These are phyloP conservation scores for Cyathus striatus DNA, from an alignment of 768 basidiomycete species.

Conservation along the genomic window DNA sequence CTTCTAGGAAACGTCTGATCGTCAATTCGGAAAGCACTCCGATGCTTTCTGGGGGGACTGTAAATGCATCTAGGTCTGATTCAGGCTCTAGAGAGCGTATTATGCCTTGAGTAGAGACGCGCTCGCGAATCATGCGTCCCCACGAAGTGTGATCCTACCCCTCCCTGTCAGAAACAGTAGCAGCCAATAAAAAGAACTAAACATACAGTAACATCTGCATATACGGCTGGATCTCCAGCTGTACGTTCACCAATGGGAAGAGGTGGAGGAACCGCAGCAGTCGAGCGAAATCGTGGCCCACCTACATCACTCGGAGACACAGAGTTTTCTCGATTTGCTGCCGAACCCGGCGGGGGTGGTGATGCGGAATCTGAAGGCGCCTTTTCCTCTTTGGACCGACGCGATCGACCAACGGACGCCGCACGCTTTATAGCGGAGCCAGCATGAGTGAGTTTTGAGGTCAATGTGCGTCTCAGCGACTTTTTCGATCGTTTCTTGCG, in stretches of 20 bases:
- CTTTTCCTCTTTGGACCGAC: background rate
- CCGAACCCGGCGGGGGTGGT: background rate
- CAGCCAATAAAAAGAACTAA: background rate
- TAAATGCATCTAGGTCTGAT: slow-evolving; percentile 58
- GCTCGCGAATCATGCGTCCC: slow-evolving; percentile 83
- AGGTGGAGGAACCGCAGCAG: slow-evolving; percentile 8
- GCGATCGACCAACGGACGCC: background rate
- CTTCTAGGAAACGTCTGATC: slow-evolving; percentile 71
- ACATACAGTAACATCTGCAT: slow-evolving; percentile 43
- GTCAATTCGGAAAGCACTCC: slow-evolving; percentile 74
- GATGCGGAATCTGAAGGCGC: background rate
- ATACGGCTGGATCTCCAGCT: slow-evolving; percentile 63
- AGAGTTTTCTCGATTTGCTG: slow-evolving; percentile 3
- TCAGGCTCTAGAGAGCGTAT: slow-evolving; percentile 78
- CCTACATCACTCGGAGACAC: slow-evolving; percentile 24
- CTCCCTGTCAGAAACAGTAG: background rate
- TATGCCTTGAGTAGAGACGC: slow-evolving; percentile 78
- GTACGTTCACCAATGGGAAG: slow-evolving; percentile 17
- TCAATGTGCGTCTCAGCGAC: slow-evolving; percentile 17
- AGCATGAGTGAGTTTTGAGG: slow-evolving; percentile 10
- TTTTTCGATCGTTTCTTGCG: too few species aligned
- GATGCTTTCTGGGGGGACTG: slow-evolving; percentile 58
- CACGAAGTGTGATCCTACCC: slow-evolving; percentile 28
- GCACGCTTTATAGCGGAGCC: slow-evolving; percentile 7
- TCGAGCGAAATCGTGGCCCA: slow-evolving; percentile 24